These are phyloP conservation scores for Carallia brachiata DNA, from an alignment of 345 rosid genomes.

Conservation along the genomic window DNA sequence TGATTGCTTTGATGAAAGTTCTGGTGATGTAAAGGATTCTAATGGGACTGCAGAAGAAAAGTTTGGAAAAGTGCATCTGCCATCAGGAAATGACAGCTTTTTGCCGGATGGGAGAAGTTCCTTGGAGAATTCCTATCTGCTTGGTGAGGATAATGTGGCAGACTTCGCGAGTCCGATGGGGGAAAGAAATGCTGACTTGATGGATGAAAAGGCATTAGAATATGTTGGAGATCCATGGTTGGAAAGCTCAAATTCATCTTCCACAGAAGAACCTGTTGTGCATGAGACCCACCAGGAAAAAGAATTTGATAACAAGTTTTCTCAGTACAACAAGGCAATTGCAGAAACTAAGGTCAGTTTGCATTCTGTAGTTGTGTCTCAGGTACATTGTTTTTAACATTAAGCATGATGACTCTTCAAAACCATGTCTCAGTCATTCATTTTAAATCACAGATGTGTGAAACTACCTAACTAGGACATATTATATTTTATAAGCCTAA, in stretches of 20 bases:
- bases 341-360: slow-evolving; percentile 34
- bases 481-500: no score
- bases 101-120: slow-evolving; percentile 10
- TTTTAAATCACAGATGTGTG: no score
- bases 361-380: background rate
- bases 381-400: no score
- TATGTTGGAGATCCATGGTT: slow-evolving; percentile 17
- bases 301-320: slow-evolving; percentile 21
- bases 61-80: slow-evolving; percentile 19
- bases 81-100: slow-evolving; percentile 16
- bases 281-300: slow-evolving; percentile 15
- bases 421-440: no score
- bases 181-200: slow-evolving; percentile 14
- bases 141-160: slow-evolving; percentile 19
- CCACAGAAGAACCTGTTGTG: slow-evolving; percentile 3
- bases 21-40: slow-evolving; percentile 12
- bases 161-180: slow-evolving; percentile 7
- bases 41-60: slow-evolving; percentile 21
- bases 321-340: slow-evolving; percentile 19
- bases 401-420: no score
- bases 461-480: no score
- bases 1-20: slow-evolving; percentile 26
- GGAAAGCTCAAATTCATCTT: slow-evolving; percentile 27
- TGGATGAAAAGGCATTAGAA: slow-evolving; percentile 14
- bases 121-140: slow-evolving; percentile 18